Conservation (phyloP, 352 stramenopile species). For the Pilasporangium apinafurcum region DNA sequence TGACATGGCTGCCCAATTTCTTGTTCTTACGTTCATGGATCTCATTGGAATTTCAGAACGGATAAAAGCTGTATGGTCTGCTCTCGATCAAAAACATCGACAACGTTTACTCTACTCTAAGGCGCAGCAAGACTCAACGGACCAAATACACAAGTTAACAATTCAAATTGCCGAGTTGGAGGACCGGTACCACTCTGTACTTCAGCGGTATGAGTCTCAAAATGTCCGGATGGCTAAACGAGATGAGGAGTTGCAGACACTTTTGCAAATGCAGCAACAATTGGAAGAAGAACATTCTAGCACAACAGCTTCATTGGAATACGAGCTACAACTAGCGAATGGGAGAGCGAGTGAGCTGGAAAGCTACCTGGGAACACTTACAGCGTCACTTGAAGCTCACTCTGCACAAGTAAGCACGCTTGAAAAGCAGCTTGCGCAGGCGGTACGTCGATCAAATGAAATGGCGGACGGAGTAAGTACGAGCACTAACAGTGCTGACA, state of each 20-base stretch:
- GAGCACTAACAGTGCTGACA: too few relatives aligned
- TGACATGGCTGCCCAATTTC: background rate
- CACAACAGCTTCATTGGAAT: background rate
- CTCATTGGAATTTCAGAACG: slow-evolving; percentile 39
- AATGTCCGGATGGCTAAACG: too few relatives aligned
- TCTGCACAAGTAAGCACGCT: too few relatives aligned
- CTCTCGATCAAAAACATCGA: slow-evolving; percentile 40
- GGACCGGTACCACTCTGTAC: too few relatives aligned
- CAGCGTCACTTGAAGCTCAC: slow-evolving; percentile 9
- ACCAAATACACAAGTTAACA: too few relatives aligned
- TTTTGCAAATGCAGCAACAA: slow-evolving; percentile 1
- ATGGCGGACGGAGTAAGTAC: too few relatives aligned
- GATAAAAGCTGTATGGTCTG: slow-evolving; percentile 35
- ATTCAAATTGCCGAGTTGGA: slow-evolving; percentile 5
- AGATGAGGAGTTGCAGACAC: slow-evolving; percentile 4
- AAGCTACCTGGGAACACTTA: background rate
- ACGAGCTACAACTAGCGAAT: background rate
- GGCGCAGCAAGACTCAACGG: slow-evolving; percentile 10
- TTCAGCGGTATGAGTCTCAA: too few relatives aligned
- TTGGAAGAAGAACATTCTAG: slow-evolving; percentile 3
- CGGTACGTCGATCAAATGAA: background rate
- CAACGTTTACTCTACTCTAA: slow-evolving; percentile 20
- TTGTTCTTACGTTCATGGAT: slow-evolving; percentile 18
- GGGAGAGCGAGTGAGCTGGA: background rate
- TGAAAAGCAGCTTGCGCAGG: slow-evolving; percentile 2